Conservation (phyloP, 2,329 filamentous ascomycete genomes). For the Herpotrichia juniperi region DNA sequence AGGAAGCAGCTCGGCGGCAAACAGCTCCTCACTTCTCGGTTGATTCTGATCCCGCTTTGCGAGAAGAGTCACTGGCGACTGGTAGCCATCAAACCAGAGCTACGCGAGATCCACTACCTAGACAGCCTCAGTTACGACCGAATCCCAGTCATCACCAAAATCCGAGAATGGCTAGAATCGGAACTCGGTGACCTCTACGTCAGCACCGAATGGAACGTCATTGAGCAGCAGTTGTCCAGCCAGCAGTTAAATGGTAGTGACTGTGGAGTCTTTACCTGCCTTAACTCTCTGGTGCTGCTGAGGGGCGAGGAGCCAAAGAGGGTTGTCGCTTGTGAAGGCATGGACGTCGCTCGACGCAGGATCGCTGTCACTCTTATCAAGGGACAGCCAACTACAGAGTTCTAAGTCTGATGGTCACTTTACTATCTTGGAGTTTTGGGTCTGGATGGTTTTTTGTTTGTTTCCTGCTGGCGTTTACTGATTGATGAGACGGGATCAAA, state of each 20-base stretch:
- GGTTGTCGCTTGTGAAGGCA: constrained; percentile 59
- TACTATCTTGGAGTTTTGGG: neutral
- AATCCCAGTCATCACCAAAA: neutral
- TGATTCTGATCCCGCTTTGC: constrained; percentile 74
- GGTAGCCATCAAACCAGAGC: constrained; percentile 67
- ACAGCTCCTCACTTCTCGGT: constrained; percentile 69
- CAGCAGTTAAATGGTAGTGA: constrained; percentile 71
- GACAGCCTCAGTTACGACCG: constrained; percentile 65
- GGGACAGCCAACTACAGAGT: constrained; percentile 41
- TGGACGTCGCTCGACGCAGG: constrained; percentile 65
- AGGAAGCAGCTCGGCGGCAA: constrained; percentile 38
- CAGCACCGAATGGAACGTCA: constrained; percentile 65
- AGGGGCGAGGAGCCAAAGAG: constrained; percentile 44
- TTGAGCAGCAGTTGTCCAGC: constrained; percentile 55
- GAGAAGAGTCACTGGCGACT: constrained; percentile 72
- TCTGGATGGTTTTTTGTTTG: neutral
- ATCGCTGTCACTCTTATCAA: constrained; percentile 72
- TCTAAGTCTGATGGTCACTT: constrained; percentile 11
- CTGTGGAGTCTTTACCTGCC: constrained; percentile 78
- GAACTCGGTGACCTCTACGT: constrained; percentile 64
- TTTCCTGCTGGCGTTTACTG: no score
- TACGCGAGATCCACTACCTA: constrained; percentile 68
- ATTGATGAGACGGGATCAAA: no score
- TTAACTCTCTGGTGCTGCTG: constrained; percentile 69
- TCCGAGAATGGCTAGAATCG: constrained; percentile 61